Conservation (phyloP, 2,329 filamentous ascomycete species). For the Alternaria dauci region DNA sequence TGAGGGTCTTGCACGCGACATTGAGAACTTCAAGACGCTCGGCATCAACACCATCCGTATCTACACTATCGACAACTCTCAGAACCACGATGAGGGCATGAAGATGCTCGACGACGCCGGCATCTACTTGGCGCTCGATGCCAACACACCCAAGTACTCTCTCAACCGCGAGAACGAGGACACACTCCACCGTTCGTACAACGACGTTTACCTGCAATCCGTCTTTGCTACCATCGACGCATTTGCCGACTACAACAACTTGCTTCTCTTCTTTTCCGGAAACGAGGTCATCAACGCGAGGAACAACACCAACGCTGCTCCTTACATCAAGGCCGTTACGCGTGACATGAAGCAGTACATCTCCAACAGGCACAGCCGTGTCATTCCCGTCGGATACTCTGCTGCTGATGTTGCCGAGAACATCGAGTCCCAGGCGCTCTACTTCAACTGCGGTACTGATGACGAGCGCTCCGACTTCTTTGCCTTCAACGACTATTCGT, state of each 20-base stretch:
- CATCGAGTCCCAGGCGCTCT: constrained; percentile 83
- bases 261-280: constrained; percentile 80
- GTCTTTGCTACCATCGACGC: constrained; percentile 82
- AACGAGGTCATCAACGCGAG: constrained; percentile 79
- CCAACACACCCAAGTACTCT: constrained; percentile 88
- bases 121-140: constrained; percentile 91
- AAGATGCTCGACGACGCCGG: constrained; percentile 77
- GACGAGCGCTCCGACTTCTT: constrained; percentile 89
- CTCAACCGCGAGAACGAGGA: constrained; percentile 77
- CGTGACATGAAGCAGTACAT: constrained; percentile 85
- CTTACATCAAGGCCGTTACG: constrained; percentile 76
- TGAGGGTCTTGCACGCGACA: constrained; percentile 75
- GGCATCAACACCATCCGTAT: constrained; percentile 92
- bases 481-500: constrained; percentile 89
- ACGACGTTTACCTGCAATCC: constrained; percentile 81
- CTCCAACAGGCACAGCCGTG: constrained; percentile 70
- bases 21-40: constrained; percentile 81
- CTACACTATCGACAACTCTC: constrained; percentile 89
- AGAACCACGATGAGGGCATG: constrained; percentile 87
- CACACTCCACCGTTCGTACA: constrained; percentile 72
- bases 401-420: constrained; percentile 86
- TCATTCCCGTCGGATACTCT: constrained; percentile 81
- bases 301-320: constrained; percentile 69
- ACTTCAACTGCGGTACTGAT: constrained; percentile 92
- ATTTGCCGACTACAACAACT: constrained; percentile 84